Evolutionary conservation across 805 yeast genomes (phyloP).

Genomic region (Kluyveromyces wickerhamii): DNA sequence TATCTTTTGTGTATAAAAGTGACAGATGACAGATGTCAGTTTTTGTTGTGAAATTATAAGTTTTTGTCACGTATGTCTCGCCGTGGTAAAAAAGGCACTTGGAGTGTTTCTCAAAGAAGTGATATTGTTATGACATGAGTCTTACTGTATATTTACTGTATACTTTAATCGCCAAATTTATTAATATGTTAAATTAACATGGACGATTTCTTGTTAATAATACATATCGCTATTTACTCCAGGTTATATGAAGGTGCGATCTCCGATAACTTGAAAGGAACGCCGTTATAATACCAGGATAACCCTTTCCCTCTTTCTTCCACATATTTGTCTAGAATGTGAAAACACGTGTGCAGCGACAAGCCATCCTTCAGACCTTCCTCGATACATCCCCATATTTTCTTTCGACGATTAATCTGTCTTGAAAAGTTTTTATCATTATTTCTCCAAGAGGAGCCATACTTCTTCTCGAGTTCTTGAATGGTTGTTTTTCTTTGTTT

Average conservation of each 20-base stretch:
- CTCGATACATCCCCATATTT: constrained; percentile 26
- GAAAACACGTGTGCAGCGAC: constrained; percentile 17
- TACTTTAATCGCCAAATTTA: no score
- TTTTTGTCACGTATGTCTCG: no score
- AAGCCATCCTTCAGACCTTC: constrained; percentile 21
- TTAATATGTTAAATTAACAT: no score
- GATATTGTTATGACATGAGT: no score
- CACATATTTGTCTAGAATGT: constrained; percentile 18
- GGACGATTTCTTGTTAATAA: no score
- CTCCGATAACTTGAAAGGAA: constrained; percentile 20
- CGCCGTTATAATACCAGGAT: constrained; percentile 26
- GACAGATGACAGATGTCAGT: constrained; percentile 2
- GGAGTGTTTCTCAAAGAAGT: no score
- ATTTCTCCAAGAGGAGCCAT: constrained; percentile 26
- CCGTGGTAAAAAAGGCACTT: no score
- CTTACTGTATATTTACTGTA: no score
- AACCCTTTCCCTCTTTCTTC: constrained; percentile 19
- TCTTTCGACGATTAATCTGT: constrained; percentile 27
- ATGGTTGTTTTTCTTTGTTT: constrained; percentile 20
- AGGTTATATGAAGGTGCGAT: constrained; percentile 3
- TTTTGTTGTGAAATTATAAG: no score
- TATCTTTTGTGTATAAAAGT: no score
- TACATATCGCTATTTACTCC: no score
- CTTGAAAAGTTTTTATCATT: constrained; percentile 26
- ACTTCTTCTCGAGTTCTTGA: constrained; percentile 17